These are phyloP conservation scores for Insectozyma bohioensis DNA, from an alignment of 1,139 yeast species.

Conservation along the genomic window DNA sequence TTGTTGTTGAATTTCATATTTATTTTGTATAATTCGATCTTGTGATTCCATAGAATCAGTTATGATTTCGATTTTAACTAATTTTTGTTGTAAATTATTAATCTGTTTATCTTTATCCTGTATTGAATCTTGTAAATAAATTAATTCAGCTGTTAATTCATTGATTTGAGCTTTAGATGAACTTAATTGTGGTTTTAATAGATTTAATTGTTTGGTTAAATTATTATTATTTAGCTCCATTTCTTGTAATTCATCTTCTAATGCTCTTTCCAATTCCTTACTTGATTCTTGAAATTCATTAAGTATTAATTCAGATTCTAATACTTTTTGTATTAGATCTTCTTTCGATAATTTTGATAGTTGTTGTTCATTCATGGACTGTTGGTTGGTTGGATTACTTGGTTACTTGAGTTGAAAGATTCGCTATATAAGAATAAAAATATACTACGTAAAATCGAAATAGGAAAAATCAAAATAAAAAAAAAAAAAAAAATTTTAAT, in stretches of 20 bases:
- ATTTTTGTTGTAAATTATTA: slow-evolving; percentile 25
- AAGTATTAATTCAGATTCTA: slow-evolving; percentile 38
- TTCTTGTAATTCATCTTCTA: slow-evolving; percentile 42
- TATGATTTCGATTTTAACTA: slow-evolving; percentile 41
- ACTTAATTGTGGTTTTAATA: slow-evolving; percentile 8
- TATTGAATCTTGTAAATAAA: slow-evolving; percentile 20
- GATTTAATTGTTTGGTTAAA: slow-evolving; percentile 14
- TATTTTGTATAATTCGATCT: slow-evolving; percentile 34
- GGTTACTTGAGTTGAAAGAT: too few relatives aligned
- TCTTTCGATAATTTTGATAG: slow-evolving; percentile 20
- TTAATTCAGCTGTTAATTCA: slow-evolving; percentile 13
- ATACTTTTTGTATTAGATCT: slow-evolving; percentile 28
- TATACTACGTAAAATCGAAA: too few relatives aligned
- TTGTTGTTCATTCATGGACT: slow-evolving; percentile 8
- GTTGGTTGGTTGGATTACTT: slow-evolving; percentile 1
- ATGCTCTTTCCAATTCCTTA: slow-evolving; percentile 43
- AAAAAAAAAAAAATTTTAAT: too few relatives aligned
- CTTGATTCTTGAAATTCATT: slow-evolving; percentile 45
- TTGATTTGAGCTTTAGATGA: slow-evolving; percentile 16
- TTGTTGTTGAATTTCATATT: slow-evolving; percentile 34
- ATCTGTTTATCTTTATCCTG: slow-evolving; percentile 23
- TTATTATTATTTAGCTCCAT: slow-evolving; percentile 28
- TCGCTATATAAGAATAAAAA: too few relatives aligned
- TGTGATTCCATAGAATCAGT: slow-evolving; percentile 44
- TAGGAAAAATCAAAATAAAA: slow-evolving; percentile 1